These are phyloP conservation scores for Aspergillus indologenus DNA, from an alignment of 495 filamentous ascomycete species.

Conservation along the genomic window DNA sequence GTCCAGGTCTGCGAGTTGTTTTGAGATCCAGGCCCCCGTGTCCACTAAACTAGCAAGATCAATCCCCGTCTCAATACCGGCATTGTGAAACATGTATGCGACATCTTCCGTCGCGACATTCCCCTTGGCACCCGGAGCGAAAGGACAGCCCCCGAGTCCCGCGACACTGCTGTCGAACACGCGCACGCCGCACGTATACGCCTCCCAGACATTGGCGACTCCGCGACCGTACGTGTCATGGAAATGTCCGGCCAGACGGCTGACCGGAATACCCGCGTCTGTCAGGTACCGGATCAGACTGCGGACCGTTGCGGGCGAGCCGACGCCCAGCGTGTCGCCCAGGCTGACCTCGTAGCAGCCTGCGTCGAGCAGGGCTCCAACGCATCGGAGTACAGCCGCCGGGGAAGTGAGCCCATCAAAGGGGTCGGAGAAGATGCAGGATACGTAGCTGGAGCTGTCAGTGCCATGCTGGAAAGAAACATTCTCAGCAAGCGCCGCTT, in stretches of 20 bases:
- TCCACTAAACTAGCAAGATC: slow-evolving; percentile 31
- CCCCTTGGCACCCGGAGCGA: slow-evolving; percentile 45
- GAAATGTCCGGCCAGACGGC: slow-evolving; percentile 42
- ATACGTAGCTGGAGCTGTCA: slow-evolving; percentile 35
- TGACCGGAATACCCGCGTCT: slow-evolving; percentile 23
- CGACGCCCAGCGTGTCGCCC: slow-evolving; percentile 43
- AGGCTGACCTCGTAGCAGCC: slow-evolving; percentile 47
- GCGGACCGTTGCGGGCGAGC: slow-evolving; percentile 30
- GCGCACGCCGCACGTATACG: slow-evolving; percentile 37
- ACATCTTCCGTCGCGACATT: slow-evolving; percentile 45
- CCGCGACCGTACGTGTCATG: slow-evolving; percentile 48
- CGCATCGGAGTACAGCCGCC: slow-evolving; percentile 32
- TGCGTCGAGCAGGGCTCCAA: slow-evolving; percentile 29
- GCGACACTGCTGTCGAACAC: slow-evolving; percentile 45
- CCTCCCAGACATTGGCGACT: slow-evolving; percentile 41
- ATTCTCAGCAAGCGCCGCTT: slow-evolving; percentile 9
- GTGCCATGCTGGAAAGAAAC: neutral
- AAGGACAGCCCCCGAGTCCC: slow-evolving; percentile 47
- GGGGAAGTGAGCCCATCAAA: slow-evolving; percentile 34
- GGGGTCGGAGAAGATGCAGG: slow-evolving; percentile 44
- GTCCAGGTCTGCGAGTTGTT: slow-evolving; percentile 23
- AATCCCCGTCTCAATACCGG: slow-evolving; percentile 38
- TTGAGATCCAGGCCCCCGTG: slow-evolving; percentile 41
- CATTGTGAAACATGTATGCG: slow-evolving; percentile 40
- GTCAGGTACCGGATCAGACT: slow-evolving; percentile 29